Evolutionary conservation across 495 filamentous ascomycete species (phyloP).

Genomic region (Schizothecium vesticola): DNA sequence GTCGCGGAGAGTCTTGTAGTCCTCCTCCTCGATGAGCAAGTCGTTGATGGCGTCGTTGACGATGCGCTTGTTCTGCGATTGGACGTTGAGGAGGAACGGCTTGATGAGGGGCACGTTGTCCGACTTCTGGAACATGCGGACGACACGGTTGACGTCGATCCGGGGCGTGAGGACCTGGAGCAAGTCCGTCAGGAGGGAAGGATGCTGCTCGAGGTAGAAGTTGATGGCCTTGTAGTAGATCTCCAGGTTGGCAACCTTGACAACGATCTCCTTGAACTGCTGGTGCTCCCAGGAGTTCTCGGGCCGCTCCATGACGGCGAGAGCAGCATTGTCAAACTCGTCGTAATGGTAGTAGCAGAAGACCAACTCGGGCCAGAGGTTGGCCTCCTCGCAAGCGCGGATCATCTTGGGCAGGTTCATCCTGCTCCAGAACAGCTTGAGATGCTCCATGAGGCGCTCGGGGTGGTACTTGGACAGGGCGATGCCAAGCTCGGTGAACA

Average conservation of each 20-base stretch:
- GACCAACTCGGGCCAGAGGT: slow-evolving; percentile 95
- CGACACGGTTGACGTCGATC: slow-evolving; percentile 97
- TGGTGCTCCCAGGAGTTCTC: slow-evolving; percentile 99
- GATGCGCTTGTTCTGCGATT: slow-evolving; percentile 93
- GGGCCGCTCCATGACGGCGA: slow-evolving; percentile 99
- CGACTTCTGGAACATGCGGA: slow-evolving; percentile 96
- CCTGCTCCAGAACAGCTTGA: slow-evolving; percentile 97
- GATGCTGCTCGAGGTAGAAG: slow-evolving; percentile 97
- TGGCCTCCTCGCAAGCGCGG: slow-evolving; percentile 87
- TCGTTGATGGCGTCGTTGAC: slow-evolving; percentile 99
- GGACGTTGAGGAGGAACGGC: slow-evolving; percentile 95
- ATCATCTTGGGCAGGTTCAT: slow-evolving; percentile 99
- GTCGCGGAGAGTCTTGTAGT: slow-evolving; percentile 97
- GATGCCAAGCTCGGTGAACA: slow-evolving; percentile 96
- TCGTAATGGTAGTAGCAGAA: slow-evolving; percentile 99
- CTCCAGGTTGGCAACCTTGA: slow-evolving; percentile 97
- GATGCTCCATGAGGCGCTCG: slow-evolving; percentile 95
- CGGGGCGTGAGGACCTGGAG: slow-evolving; percentile 85
- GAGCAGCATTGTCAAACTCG: slow-evolving; percentile 96
- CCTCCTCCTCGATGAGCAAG: slow-evolving; percentile 95
- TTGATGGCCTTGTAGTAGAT: slow-evolving; percentile 98
- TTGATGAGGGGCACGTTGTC: slow-evolving; percentile 99
- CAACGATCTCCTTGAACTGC: slow-evolving; percentile 97
- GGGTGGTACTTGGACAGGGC: slow-evolving; percentile 95
- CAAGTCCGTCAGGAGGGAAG: slow-evolving; percentile 88